These are phyloP conservation scores for Lasiodiplodia sp. DNA, from an alignment of 2,329 filamentous ascomycete species.

Conservation along the genomic window DNA sequence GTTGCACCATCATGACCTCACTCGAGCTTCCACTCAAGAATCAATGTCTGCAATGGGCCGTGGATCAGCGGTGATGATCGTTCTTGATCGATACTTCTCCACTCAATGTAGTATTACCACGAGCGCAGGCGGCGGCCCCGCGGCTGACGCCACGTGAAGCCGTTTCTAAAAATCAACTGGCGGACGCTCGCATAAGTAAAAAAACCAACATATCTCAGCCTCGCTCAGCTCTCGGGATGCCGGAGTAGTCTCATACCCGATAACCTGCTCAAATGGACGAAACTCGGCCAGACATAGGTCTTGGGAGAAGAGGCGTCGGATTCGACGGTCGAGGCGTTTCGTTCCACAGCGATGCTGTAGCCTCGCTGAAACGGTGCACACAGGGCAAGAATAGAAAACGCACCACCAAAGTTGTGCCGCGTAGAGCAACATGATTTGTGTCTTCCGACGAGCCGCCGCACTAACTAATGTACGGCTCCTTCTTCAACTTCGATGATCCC, in stretches of 20 bases:
- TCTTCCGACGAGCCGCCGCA: slow-evolving; percentile 28
- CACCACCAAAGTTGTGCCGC: slow-evolving; percentile 12
- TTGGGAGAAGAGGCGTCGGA: slow-evolving; percentile 8
- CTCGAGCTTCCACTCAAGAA: neutral
- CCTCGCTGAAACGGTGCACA: slow-evolving; percentile 14
- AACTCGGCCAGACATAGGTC: neutral
- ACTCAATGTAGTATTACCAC: slow-evolving; percentile 26
- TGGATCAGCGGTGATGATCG: slow-evolving; percentile 15
- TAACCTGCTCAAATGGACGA: neutral
- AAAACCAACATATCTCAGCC: slow-evolving; percentile 3
- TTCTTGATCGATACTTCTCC: neutral
- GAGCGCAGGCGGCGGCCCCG: neutral
- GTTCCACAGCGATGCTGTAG: slow-evolving; percentile 21
- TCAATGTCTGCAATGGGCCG: neutral
- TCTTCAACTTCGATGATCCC: slow-evolving; percentile 13
- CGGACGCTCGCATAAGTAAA: slow-evolving; percentile 20
- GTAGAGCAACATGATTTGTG: slow-evolving; percentile 30
- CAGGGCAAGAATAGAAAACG: slow-evolving; percentile 27
- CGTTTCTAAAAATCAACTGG: slow-evolving; percentile 1
- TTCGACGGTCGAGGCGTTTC: slow-evolving; percentile 16
- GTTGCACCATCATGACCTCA: slow-evolving; percentile 24
- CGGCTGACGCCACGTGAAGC: slow-evolving; percentile 12
- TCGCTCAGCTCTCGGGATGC: slow-evolving; percentile 13
- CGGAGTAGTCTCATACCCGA: neutral
- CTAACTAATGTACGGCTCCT: slow-evolving; percentile 7